Percentiles rank a stretch among this genome's conserved stretches.
Conservation (phyloP, 1,284 basidiomycete genomes). For the Heliocybe sulcata region DNA sequence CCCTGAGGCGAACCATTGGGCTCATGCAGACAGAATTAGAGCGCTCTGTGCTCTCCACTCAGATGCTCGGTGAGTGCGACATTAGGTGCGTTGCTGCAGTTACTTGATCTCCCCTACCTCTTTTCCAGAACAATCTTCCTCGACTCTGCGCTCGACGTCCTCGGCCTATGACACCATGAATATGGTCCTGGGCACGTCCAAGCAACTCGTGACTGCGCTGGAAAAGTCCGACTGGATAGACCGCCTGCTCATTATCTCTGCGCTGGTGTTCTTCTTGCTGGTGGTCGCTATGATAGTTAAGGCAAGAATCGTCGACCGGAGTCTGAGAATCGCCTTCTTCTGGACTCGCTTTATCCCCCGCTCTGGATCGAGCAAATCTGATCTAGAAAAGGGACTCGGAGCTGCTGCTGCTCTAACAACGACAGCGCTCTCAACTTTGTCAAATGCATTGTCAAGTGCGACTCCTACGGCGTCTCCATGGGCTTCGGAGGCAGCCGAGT, state of each 20-base stretch:
- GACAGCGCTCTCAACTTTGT: neutral
- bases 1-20: constrained; percentile 75
- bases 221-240: constrained; percentile 91
- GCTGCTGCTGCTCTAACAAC: neutral
- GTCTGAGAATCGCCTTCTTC: constrained; percentile 66
- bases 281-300: constrained; percentile 83
- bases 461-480: neutral
- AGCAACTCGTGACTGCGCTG: constrained; percentile 77
- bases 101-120: neutral
- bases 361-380: neutral
- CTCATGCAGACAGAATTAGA: constrained; percentile 90
- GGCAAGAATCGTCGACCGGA: constrained; percentile 73
- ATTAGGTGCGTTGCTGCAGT: neutral
- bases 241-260: constrained; percentile 74
- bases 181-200: constrained; percentile 70
- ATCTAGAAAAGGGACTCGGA: neutral
- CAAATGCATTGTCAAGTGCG: neutral
- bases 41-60: constrained; percentile 76
- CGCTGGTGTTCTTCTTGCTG: constrained; percentile 77
- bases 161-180: constrained; percentile 75
- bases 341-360: constrained; percentile 70
- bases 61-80: constrained; percentile 67
- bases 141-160: constrained; percentile 68
- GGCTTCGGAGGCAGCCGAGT: neutral
- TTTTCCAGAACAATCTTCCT: constrained; percentile 69